Base-by-base conservation (phyloP, 2,329 filamentous ascomycete species). In the Volutella citrinella region DNA sequence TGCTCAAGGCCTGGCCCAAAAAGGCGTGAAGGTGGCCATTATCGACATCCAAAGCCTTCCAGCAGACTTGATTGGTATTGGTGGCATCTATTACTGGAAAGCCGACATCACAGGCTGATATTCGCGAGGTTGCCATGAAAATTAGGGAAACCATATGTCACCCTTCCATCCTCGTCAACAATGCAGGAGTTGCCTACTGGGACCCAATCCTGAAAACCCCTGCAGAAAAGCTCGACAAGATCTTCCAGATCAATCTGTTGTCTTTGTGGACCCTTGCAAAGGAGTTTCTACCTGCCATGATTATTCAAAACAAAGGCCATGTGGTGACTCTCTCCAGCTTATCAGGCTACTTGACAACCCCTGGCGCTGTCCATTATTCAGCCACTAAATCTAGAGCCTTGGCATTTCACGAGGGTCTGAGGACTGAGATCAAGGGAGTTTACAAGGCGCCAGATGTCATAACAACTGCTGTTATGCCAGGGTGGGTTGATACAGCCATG, bases 101-200 rank as follows among this genome's bases (percentile, higher is more conserved):
- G 82, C 78, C 64, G 80, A 87, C 56, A 74, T 87, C 42, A 77
- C 76, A 70, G 4, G 48, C 63, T 5, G 64, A 64, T 16, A 72
- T 85, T 40, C 52, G 65, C 3, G 49, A 59, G 4, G 68, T 68
- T 7, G 77, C 74, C 2, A 46, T 62, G 7, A 47, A 61, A 3
- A 70, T 85, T 48, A 69, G 74, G 27, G 51, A 56, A 14, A 56
- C 66, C 3, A 60, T 83, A 27, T 80, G 80, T 34, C 51, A 72
- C 32, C 82, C 82, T 1, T 83, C 80, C 1, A 66, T 86, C 42
- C 66, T 86, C 3, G 77, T 84, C 64, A 82, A 83, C 65, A 84
- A 84, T 51, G 80, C 80, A 5, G 80, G 80, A 41, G 68, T 80
- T 20, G 72, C 68, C 10, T 68, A 66, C 36, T 75, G 74, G 36